These are phyloP conservation scores for Rhizopogon vulgaris DNA, from an alignment of 768 basidiomycete species.

Conservation along the genomic window DNA sequence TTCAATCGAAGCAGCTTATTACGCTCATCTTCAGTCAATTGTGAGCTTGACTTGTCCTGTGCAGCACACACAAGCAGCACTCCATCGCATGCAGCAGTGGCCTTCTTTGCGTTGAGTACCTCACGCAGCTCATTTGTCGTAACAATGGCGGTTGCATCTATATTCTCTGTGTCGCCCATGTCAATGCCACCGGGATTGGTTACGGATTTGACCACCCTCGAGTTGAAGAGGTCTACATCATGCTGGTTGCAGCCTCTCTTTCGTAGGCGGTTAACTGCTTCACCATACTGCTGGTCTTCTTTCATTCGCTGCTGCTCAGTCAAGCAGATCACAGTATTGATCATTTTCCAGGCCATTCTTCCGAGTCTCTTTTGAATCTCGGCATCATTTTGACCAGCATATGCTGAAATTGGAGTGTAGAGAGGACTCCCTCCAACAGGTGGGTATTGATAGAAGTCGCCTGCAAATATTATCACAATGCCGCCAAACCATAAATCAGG, in stretches of 20 bases:
- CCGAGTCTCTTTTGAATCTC: not conserved
- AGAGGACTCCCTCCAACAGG: conserved; percentile 24
- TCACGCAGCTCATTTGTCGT: not conserved
- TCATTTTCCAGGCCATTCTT: conserved; percentile 10
- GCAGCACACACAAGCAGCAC: not conserved
- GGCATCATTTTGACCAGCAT: not conserved
- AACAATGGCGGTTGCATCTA: conserved; percentile 1
- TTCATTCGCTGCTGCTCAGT: conserved; percentile 20
- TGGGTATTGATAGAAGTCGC: conserved; percentile 29
- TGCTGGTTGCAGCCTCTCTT: conserved; percentile 7
- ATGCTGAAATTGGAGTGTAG: conserved; percentile 15
- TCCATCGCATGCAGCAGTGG: not conserved
- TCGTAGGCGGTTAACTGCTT: not conserved
- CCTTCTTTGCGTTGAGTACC: conserved; percentile 1
- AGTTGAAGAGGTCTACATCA: conserved; percentile 17
- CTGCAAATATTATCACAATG: conserved; percentile 24
- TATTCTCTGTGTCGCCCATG: not conserved
- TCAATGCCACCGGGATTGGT: not conserved
- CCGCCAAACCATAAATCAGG: conserved; percentile 24
- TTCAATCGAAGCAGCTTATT: not conserved
- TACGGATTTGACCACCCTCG: conserved; percentile 4
- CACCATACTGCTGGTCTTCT: conserved; percentile 16
- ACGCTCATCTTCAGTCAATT: not conserved
- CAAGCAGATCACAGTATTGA: conserved; percentile 7
- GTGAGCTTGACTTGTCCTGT: not conserved